Evolutionary conservation across 2,329 filamentous ascomycete genomes (phyloP).

Genomic region (Ophiocordyceps camponoti-leonardi): DNA sequence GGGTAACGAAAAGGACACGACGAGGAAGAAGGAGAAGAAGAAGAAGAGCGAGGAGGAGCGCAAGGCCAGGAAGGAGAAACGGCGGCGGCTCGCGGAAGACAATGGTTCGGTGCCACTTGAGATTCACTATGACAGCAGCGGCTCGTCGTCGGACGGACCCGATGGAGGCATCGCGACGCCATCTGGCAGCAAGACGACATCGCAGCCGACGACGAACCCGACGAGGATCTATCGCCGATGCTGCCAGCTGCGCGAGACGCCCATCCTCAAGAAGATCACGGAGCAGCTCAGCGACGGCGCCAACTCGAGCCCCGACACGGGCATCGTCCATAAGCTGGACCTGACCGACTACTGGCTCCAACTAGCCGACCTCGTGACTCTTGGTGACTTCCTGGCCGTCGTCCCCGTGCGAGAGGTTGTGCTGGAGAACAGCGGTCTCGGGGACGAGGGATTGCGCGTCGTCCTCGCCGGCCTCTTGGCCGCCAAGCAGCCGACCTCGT

Average conservation of each 20-base stretch:
- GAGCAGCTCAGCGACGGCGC: slow-evolving; percentile 64
- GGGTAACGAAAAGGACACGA: slow-evolving; percentile 22
- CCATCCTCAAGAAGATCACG: slow-evolving; percentile 79
- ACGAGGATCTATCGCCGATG: slow-evolving; percentile 85
- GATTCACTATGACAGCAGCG: slow-evolving; percentile 53
- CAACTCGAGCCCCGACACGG: slow-evolving; percentile 48
- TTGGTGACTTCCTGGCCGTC: slow-evolving; percentile 86
- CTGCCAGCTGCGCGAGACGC: slow-evolving; percentile 83
- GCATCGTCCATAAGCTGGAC: slow-evolving; percentile 69
- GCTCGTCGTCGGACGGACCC: slow-evolving; percentile 26
- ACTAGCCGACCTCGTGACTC: slow-evolving; percentile 64
- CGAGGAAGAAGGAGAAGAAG: slow-evolving; percentile 85
- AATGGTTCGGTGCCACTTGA: slow-evolving; percentile 80
- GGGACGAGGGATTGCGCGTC: slow-evolving; percentile 72
- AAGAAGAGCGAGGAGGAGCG: slow-evolving; percentile 86
- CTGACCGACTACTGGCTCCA: slow-evolving; percentile 74
- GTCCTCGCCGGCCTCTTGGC: slow-evolving; percentile 75
- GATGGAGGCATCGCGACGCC: slow-evolving; percentile 5
- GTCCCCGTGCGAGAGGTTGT: slow-evolving; percentile 79
- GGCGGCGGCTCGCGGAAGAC: slow-evolving; percentile 27
- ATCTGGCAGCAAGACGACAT: slow-evolving; percentile 8
- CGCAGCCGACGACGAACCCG: slow-evolving; percentile 69
- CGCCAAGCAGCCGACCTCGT: slow-evolving; percentile 45
- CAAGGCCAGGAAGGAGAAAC: slow-evolving; percentile 82
- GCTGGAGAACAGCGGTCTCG: slow-evolving; percentile 73